These are phyloP conservation scores for Mortierella sp. DNA, from an alignment of 371 early-diverging fungal species.

Conservation along the genomic window DNA sequence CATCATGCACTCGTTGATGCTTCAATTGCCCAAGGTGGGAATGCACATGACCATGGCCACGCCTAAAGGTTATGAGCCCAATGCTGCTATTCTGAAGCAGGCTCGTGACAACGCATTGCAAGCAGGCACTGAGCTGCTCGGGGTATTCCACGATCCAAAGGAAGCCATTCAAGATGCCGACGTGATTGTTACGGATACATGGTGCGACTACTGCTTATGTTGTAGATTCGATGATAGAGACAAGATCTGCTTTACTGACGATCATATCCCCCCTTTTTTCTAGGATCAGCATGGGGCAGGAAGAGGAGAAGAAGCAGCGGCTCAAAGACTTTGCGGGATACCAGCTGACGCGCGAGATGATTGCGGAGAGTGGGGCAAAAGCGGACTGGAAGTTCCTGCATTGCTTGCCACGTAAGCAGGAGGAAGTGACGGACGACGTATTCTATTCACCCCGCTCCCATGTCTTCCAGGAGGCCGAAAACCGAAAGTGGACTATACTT, in stretches of 20 bases:
- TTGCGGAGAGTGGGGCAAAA: slow-evolving; percentile 78
- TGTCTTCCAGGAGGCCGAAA: slow-evolving; percentile 97
- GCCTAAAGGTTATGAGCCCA: slow-evolving; percentile 82
- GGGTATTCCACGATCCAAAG: slow-evolving; percentile 73
- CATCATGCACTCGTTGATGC: slow-evolving; percentile 89
- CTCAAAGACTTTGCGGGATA: slow-evolving; percentile 87
- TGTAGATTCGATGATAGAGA: background rate
- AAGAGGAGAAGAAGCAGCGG: slow-evolving; percentile 87
- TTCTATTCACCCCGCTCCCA: slow-evolving; percentile 92
- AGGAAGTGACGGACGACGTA: slow-evolving; percentile 96
- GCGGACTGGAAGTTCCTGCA: slow-evolving; percentile 95
- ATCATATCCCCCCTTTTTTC: no score
- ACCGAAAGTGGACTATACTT: slow-evolving; percentile 96
- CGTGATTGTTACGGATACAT: slow-evolving; percentile 95
- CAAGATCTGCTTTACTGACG: no score
- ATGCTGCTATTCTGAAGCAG: slow-evolving; percentile 72
- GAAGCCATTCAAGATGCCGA: slow-evolving; percentile 86
- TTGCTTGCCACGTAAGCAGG: slow-evolving; percentile 94
- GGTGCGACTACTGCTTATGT: slow-evolving; percentile 60
- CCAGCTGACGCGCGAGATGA: slow-evolving; percentile 87
- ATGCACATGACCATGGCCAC: slow-evolving; percentile 85
- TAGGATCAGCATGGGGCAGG: slow-evolving; percentile 96
- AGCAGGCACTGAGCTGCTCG: slow-evolving; percentile 61
- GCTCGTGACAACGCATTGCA: slow-evolving; percentile 63
- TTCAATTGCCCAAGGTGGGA: slow-evolving; percentile 90